Percentiles rank a stretch among this genome's conserved stretches.
These are phyloP conservation scores for Diaporthe destruens DNA, from an alignment of 2,329 filamentous ascomycete genomes.

Conservation along the genomic window DNA sequence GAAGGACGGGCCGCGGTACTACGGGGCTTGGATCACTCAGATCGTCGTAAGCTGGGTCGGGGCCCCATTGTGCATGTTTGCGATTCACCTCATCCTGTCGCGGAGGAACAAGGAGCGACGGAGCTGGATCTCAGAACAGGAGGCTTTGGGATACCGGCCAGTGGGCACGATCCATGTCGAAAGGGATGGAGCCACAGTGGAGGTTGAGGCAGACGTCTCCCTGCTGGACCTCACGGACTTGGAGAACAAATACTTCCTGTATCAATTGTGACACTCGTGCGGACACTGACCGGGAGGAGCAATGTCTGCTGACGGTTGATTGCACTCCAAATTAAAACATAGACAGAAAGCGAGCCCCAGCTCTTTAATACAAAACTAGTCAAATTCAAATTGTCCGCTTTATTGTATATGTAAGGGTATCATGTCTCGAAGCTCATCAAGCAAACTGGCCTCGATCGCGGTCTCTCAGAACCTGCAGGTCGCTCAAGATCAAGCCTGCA, in stretches of 20 bases:
- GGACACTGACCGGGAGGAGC: not conserved
- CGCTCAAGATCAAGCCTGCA: not conserved
- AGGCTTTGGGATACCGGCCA: constrained; percentile 42
- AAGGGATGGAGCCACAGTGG: constrained; percentile 48
- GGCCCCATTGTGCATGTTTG: constrained; percentile 51
- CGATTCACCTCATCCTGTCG: constrained; percentile 51
- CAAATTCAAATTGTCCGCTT: not conserved
- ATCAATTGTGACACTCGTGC: constrained; percentile 45
- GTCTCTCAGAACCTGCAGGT: not conserved
- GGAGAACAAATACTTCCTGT: constrained; percentile 56
- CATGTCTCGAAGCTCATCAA: not conserved
- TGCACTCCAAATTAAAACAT: not conserved
- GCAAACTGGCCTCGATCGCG: not conserved
- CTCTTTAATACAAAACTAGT: not conserved
- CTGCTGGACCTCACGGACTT: constrained; percentile 55
- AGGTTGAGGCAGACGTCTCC: constrained; percentile 52
- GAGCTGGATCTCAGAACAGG: constrained; percentile 47
- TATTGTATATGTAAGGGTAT: constrained; percentile 15
- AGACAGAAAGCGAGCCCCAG: not conserved
- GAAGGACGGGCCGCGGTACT: constrained; percentile 49
- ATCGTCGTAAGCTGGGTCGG: constrained; percentile 52
- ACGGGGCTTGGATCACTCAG: constrained; percentile 50
- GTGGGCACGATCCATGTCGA: constrained; percentile 47
- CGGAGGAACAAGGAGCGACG: constrained; percentile 50
- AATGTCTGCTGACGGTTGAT: not conserved